Evolutionary conservation across 1,139 yeast species (phyloP), one percentile per base, ranked within the genome.

Genomic region (Saccharomyces uvarum): DNA sequence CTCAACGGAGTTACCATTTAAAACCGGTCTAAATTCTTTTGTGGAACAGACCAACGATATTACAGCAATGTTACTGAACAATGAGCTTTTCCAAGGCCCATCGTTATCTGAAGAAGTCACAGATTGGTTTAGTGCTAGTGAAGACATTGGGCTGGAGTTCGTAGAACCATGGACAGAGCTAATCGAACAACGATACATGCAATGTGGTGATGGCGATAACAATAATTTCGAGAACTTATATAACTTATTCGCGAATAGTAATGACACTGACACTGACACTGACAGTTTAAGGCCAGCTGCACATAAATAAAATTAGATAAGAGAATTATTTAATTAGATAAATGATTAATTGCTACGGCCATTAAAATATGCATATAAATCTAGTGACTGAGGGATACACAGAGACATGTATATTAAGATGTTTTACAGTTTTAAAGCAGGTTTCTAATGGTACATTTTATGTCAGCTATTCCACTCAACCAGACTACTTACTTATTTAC

Each of bases 141-240:
- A 72, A 51, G 75, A 79, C 42, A 83, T 87, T 42, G 96, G 96
- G 19, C 75, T 88, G 54, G 95, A 88, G 57, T 88, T 88, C 63
- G 96, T 88, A 38, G 96, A 87, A 48, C 95, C 95, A 2, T 85
- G 95, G 83, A 86, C 95, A 7, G 91, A 86, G 66, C 85, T 86
- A 78, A 80, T 88, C 53, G 96, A 88, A 66, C 88, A 84, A 60
- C 72, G 58, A 19, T 65, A 61, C 46, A 51, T 63, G 44, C 63
- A 61, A 42, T 57, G 56, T 50, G 58, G 57, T 2, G 55, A 50
- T 46, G 51, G 33, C 11, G 44, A 38, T 38, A 32, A 51, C 21
- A 53, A 53, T 27, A 50, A 50, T 5, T 56, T 59, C n/a, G 57
- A 54, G 4, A 57, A 58, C 3, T 16, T 59, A 31, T 51, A 44